Percentiles rank a stretch among this genome's conserved stretches.
Conservation (phyloP, 306 rosid genomes). For the Malus asiatica region DNA sequence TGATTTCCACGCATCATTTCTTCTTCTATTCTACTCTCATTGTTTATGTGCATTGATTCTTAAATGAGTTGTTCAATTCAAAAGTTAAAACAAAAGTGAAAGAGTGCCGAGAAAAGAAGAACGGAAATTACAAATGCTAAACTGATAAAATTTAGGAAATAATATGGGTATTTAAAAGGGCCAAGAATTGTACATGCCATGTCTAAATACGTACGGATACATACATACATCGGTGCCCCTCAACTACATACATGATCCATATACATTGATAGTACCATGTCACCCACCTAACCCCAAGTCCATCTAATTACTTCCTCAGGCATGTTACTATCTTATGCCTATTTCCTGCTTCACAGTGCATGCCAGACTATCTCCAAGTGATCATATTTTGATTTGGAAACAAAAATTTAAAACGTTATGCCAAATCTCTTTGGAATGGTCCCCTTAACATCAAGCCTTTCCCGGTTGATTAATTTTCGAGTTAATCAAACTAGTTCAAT, state of each 20-base stretch:
- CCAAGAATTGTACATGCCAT: conserved; percentile 31
- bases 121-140: background rate
- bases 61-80: background rate
- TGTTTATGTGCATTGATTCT: background rate
- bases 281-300: conserved; percentile 20
- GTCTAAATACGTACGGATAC: conserved; percentile 22
- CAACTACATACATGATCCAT: conserved; percentile 29
- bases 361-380: conserved; percentile 39
- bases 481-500: conserved; percentile 44
- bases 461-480: conserved; percentile 17
- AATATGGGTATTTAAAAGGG: conserved; percentile 4
- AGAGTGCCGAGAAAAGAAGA: background rate
- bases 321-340: conserved; percentile 32
- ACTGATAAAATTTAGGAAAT: background rate
- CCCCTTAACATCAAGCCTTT: conserved; percentile 12
- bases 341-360: conserved; percentile 23
- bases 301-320: conserved; percentile 6
- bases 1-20: background rate
- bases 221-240: conserved; percentile 30
- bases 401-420: conserved; percentile 6
- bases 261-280: conserved; percentile 29
- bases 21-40: background rate
- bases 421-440: conserved; percentile 18
- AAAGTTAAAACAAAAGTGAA: background rate
- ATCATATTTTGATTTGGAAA: conserved; percentile 24